Evolutionary conservation across 164 flowering plant genomes (phyloP).

Genomic region (Tetracentron sinense): DNA sequence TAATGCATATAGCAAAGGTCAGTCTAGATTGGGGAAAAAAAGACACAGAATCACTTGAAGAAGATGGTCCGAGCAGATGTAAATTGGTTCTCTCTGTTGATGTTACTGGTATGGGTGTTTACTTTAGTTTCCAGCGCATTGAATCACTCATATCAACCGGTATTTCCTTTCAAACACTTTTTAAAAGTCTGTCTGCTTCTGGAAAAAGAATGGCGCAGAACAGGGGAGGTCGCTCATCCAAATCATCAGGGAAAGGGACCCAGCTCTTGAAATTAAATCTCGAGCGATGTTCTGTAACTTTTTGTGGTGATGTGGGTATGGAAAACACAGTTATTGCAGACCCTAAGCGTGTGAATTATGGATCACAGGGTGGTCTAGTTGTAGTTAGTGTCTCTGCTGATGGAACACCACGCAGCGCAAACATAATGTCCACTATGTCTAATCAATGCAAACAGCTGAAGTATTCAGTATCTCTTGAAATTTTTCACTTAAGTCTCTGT

Average conservation of each 20-base stretch:
- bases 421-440: slow-evolving; percentile 50
- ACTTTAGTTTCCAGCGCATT: slow-evolving; percentile 66
- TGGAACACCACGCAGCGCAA: slow-evolving; percentile 84
- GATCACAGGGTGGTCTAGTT: slow-evolving; percentile 91
- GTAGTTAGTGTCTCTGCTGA: slow-evolving; percentile 62
- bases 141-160: slow-evolving; percentile 73
- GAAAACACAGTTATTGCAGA: slow-evolving; percentile 72
- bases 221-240: slow-evolving; percentile 41
- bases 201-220: slow-evolving; percentile 39
- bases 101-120: slow-evolving; percentile 83
- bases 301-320: slow-evolving; percentile 65
- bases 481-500: slow-evolving; percentile 65
- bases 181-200: slow-evolving; percentile 48
- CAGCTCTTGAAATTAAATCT: slow-evolving; percentile 68
- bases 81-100: slow-evolving; percentile 73
- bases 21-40: slow-evolving; percentile 88
- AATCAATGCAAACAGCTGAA: slow-evolving; percentile 48
- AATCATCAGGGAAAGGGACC: slow-evolving; percentile 73
- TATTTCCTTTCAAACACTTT: slow-evolving; percentile 58
- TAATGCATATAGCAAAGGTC: slow-evolving; percentile 77
- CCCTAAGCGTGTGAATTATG: slow-evolving; percentile 93
- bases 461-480: slow-evolving; percentile 71
- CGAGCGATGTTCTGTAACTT: slow-evolving; percentile 69
- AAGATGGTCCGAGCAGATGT: slow-evolving; percentile 35
- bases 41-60: slow-evolving; percentile 64